Conservation (phyloP, 768 basidiomycete species). For the Xerocomus brunneocitrinus region DNA sequence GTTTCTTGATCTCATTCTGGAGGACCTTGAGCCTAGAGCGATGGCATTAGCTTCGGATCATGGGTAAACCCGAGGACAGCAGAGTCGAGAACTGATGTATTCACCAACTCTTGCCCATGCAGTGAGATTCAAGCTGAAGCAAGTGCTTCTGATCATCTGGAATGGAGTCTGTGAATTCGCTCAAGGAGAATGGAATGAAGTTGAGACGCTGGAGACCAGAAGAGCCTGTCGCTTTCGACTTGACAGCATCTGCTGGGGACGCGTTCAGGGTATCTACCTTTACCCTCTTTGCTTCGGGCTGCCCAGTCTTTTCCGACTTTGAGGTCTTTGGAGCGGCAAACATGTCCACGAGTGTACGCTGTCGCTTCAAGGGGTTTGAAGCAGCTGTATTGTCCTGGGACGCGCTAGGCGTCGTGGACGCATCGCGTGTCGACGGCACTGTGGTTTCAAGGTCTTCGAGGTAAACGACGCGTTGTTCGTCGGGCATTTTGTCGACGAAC, state of each 20-base stretch:
- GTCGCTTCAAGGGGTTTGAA: constrained; percentile 41
- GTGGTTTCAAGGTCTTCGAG: constrained; percentile 42
- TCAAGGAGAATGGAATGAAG: constrained; percentile 64
- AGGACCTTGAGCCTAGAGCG: constrained; percentile 63
- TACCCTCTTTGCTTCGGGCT: constrained; percentile 43
- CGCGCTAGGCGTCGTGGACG: constrained; percentile 15
- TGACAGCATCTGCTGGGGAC: constrained; percentile 16
- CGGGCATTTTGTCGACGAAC: constrained; percentile 19
- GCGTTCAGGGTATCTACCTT: constrained; percentile 34
- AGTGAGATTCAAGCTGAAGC: constrained; percentile 63
- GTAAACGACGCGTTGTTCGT: constrained; percentile 33
- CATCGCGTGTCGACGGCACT: constrained; percentile 8
- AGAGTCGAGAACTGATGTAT: constrained; percentile 1
- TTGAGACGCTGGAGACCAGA: constrained; percentile 41
- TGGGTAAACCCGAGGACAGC: not conserved
- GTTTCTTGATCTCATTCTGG: constrained; percentile 68
- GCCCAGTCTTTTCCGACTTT: constrained; percentile 16
- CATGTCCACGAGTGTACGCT: constrained; percentile 66
- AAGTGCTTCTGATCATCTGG: constrained; percentile 54
- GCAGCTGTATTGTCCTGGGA: constrained; percentile 22
- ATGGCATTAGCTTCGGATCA: constrained; percentile 7
- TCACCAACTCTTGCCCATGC: constrained; percentile 72
- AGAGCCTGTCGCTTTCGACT: constrained; percentile 8
- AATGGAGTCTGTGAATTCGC: constrained; percentile 48
- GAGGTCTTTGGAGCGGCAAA: constrained; percentile 37